Percentiles rank a stretch among this genome's conserved stretches.
These are phyloP conservation scores for Exophiala lecanii-corni DNA, from an alignment of 2,329 filamentous ascomycete genomes.

Conservation along the genomic window DNA sequence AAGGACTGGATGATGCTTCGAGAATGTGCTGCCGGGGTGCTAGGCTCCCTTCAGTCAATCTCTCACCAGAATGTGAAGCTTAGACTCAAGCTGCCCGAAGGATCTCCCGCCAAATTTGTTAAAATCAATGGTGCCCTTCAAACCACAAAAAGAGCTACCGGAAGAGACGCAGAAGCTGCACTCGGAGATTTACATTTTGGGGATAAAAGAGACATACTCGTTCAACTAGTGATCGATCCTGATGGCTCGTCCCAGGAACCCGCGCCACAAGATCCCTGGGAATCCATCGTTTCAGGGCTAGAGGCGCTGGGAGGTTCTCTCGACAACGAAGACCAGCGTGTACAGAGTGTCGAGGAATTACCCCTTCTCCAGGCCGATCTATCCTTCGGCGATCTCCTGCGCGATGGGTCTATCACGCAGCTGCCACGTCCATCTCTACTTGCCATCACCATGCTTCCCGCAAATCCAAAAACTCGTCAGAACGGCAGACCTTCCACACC, in stretches of 20 bases:
- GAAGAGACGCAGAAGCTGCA: slow-evolving; percentile 86
- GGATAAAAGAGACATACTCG: slow-evolving; percentile 89
- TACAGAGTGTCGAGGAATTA: slow-evolving; percentile 85
- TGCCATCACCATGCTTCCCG: slow-evolving; percentile 87
- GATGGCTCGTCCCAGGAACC: slow-evolving; percentile 79
- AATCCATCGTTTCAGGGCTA: slow-evolving; percentile 90
- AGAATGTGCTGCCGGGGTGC: slow-evolving; percentile 88
- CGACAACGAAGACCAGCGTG: slow-evolving; percentile 79
- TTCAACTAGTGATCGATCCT: slow-evolving; percentile 86
- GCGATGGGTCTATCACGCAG: slow-evolving; percentile 80
- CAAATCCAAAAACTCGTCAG: slow-evolving; percentile 59
- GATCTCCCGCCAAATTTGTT: slow-evolving; percentile 95
- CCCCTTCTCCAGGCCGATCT: slow-evolving; percentile 93
- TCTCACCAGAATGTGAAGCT: slow-evolving; percentile 99
- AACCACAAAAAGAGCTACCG: slow-evolving; percentile 92
- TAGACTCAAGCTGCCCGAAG: slow-evolving; percentile 88
- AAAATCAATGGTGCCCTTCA: slow-evolving; percentile 97
- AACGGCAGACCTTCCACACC: slow-evolving; percentile 54
- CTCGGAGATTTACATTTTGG: slow-evolving; percentile 91
- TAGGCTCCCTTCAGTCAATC: slow-evolving; percentile 84
- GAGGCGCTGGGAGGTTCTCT: slow-evolving; percentile 86
- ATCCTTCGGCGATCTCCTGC: slow-evolving; percentile 85
- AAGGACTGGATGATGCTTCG: slow-evolving; percentile 99
- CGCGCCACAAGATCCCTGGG: slow-evolving; percentile 90
- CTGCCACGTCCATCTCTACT: slow-evolving; percentile 84